Conservation (phyloP, 768 basidiomycete species). For the Mrakia blollopis region DNA sequence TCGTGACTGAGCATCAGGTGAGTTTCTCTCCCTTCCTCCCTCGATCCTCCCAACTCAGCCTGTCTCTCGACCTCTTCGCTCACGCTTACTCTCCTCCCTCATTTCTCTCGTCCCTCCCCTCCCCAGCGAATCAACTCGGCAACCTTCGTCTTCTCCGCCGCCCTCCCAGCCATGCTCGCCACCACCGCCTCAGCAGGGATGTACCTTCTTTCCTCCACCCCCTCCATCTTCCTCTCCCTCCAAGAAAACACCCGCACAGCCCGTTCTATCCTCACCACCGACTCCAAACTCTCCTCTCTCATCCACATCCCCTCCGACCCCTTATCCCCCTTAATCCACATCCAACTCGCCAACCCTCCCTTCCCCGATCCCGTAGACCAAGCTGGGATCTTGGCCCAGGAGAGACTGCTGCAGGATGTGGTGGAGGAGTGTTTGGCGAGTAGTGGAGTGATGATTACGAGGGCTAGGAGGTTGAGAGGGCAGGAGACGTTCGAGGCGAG, state of each 20-base stretch:
- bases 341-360: slow-evolving; percentile 52
- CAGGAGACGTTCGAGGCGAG: slow-evolving; percentile 78
- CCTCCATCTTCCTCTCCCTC: slow-evolving; percentile 66
- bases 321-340: slow-evolving; percentile 81
- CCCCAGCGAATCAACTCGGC: slow-evolving; percentile 86
- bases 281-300: slow-evolving; percentile 60
- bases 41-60: no score
- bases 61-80: not conserved
- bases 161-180: slow-evolving; percentile 82
- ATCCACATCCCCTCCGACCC: slow-evolving; percentile 81
- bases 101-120: slow-evolving; percentile 6
- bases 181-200: slow-evolving; percentile 84
- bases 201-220: slow-evolving; percentile 66
- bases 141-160: slow-evolving; percentile 92
- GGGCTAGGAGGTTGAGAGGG: slow-evolving; percentile 70
- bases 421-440: slow-evolving; percentile 78
- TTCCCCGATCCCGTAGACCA: slow-evolving; percentile 51
- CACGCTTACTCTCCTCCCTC: not conserved
- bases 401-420: slow-evolving; percentile 78
- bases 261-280: slow-evolving; percentile 72
- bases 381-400: slow-evolving; percentile 57
- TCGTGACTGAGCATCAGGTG: slow-evolving; percentile 84
- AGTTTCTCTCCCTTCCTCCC: no score
- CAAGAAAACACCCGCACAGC: slow-evolving; percentile 75
- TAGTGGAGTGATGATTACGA: slow-evolving; percentile 72